Base-by-base conservation (phyloP, 208 protist genomes). In the Acanthamoeba culbertsoni region DNA sequence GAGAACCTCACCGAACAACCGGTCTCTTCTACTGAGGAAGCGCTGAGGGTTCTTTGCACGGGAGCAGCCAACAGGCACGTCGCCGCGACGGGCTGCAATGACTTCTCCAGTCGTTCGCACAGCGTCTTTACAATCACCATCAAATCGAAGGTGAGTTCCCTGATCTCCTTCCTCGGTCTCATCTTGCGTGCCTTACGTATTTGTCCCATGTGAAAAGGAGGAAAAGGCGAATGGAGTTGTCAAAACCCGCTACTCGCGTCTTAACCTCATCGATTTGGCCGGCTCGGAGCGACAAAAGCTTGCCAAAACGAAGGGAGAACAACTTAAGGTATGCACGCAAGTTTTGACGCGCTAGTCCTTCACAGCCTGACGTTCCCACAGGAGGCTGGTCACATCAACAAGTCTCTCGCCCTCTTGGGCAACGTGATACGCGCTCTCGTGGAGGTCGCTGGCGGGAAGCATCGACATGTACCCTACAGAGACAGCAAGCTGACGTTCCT, bases 231-330 rank as follows among this genome's bases (percentile, higher is more conserved):
- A 68, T 35, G 89, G 94, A 6, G 37, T 89, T 6, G 43, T 35
- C 12, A 48, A 82, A 37, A 59, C 51, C 8, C 8, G 93, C 20
- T 86, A 92, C 40, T 86, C 93, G 4, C 79, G 94, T 7, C 42
- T 96, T n/a, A 95, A 96, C 63, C 53, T 96, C 14, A 88, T 95
- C 46, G 95, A 96, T 59, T 62, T 95, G 23, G 93, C 95, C 10
- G 95, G 95, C 12, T 95, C 95, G 26, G 94, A 96, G 57, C 28
- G 94, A 23, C 94, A 95, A 31, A 94, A 82, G 45, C 84, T 79
- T 33, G 35, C 94, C 3, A 16, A 95, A 35, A 82, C 94, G 5
- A 73, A 55, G 14, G 94, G 93, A 4, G 48, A 71, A 1, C 77
- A 33, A 18, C 55, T 95, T 2, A 95, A 94, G 86, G 93, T 88